Evolutionary conservation across 306 rosid species (phyloP), one percentile per base, ranked within the genome.

Genomic region (Cicer arietinum): DNA sequence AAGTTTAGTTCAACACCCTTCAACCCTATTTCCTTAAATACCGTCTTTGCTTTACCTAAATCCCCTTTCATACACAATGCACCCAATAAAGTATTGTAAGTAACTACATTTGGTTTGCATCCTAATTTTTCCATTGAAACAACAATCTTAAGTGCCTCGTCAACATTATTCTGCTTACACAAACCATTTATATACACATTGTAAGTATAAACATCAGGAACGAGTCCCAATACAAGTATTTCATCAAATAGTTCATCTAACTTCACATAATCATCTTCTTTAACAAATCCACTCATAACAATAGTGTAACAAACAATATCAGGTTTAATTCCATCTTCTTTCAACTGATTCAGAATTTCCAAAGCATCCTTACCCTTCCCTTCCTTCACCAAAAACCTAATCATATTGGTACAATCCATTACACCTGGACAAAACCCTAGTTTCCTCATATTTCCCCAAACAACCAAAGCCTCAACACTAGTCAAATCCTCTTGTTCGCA

Each of bases 271-370:
- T 86, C 77, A 35, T 86, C 86, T 72, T 84, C 85, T 2, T 61
- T 79, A 7, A 88, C 80, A 60, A 90, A 42, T 2, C 87, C 89
- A 71, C 78, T 79, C 60, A 94, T 83, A 77, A 87, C 89, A 92
- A 87, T 87, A 16, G 94, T 94, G 77, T 91, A 94, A 61, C 90
- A 88, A 73, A 91, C 89, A 79, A 88, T 73, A 57, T 89, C 92
- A 37, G 96, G 96, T 78, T 88, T 87, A 67, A 86, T 77, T 68
- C 94, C 89, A 48, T 79, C 88, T 13, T 16, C 77, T 77, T 93
- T 89, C 82, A 85, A 83, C 90, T 76, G 83, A 61, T 68, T 74
- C 86, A 91, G 63, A 67, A 91, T 66, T 5, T 69, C 76, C 67
- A 89, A 42, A 57, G 96, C 92, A 80, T 86, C 86, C 79, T 18